Base-by-base conservation (phyloP, 352 stramenopile genomes). In the Aphanomyces euteiches region DNA sequence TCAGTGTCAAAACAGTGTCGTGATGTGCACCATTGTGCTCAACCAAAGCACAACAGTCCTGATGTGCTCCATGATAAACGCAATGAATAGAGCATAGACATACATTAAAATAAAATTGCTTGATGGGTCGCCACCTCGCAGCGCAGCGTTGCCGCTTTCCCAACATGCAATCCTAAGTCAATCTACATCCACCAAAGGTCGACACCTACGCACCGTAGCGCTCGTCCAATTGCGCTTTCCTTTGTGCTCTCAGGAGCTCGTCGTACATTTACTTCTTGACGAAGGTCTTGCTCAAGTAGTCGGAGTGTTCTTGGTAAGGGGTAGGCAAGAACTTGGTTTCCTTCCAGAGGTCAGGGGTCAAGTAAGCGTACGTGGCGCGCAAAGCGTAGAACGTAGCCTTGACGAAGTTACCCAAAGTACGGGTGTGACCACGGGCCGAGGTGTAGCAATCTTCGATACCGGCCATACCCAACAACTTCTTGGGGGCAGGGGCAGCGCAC, bases 331-430 rank as follows among this genome's bases (percentile, higher is more conserved):
- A 90, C 66, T 89, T 73, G 79, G 97, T 98, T 75, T 98, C 93
- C 81, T 97, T 93, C 98, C 98, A 99, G 73, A 99, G 90, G 77
- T 99, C 97, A 61, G 98, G 98, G 74, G 90, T 97, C 77, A 99
- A 83, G 93, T 99, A 99, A 75, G 92, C 81, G 89, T 99, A 99
- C 38, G 97, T 99, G 70, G 96, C 95, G 50, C 88, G 85, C 34
- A 99, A 87, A 56, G 98, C 97, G 80, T 98, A 98, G 88, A 99
- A 99, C 63, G 98, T 97, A 48, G 97, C 98, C 95, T 99, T 99
- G 78, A 99, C 97, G 81, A 99, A 99, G 95, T 99, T 99, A 80
- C 97, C 97, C 78, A 99, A 96, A 70, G 98, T 99, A 81, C 97
- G 96, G 74, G 98, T 99, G 94, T 99, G 97, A 78, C 96, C 96